phyloP scores from a whole-genome alignment of 768 basidiomycete species.

The Boletus sp. region DNA sequence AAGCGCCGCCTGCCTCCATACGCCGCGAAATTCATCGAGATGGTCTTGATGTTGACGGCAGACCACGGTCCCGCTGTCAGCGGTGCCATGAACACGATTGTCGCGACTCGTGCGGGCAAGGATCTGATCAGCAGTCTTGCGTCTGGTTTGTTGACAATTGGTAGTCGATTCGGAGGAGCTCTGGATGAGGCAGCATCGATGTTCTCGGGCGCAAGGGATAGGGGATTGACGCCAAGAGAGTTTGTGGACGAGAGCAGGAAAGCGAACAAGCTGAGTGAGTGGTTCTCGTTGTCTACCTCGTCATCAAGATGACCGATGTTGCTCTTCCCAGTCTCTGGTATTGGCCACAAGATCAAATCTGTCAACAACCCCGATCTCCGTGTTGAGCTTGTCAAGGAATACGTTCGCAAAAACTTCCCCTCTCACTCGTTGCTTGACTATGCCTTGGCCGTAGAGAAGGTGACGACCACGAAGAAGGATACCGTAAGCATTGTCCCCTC shows the following conservation, averaged over 20 bases:
- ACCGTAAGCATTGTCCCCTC: constrained; percentile 45
- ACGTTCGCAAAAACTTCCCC: constrained; percentile 93
- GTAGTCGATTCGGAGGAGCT: constrained; percentile 97
- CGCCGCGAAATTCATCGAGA: constrained; percentile 99
- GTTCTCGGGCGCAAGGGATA: constrained; percentile 90
- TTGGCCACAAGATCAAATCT: constrained; percentile 99
- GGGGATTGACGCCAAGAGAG: constrained; percentile 93
- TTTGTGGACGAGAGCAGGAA: constrained; percentile 94
- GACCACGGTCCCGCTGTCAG: constrained; percentile 99
- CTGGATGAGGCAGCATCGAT: constrained; percentile 95
- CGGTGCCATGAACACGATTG: constrained; percentile 99
- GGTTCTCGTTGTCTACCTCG: background rate
- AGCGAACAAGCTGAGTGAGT: constrained; percentile 88
- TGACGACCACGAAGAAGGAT: constrained; percentile 97
- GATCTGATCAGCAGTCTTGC: constrained; percentile 95
- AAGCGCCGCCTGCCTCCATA: constrained; percentile 88
- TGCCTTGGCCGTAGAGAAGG: constrained; percentile 95
- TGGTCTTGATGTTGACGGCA: constrained; percentile 98
- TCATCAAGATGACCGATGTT: constrained; percentile 4
- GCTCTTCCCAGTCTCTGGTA: constrained; percentile 72
- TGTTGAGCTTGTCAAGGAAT: constrained; percentile 94
- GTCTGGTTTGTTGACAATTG: constrained; percentile 95
- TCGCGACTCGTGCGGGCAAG: constrained; percentile 98
- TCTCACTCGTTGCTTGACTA: constrained; percentile 90
- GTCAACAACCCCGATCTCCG: constrained; percentile 94